Base-by-base conservation (phyloP, 2,329 filamentous ascomycete genomes). In the Fusarium graminum region DNA sequence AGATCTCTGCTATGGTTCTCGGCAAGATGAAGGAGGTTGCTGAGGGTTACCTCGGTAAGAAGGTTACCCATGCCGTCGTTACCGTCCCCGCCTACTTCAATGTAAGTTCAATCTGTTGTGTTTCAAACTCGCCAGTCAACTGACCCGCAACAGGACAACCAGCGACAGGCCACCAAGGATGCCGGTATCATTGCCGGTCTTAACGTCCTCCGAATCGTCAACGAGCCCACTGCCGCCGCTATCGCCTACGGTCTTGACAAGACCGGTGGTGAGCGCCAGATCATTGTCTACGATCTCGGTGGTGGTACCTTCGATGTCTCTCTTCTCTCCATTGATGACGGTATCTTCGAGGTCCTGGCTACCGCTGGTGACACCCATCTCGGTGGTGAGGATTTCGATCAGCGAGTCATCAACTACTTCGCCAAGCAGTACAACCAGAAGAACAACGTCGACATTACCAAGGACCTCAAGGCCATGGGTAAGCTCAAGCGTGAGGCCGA, bases 401-500 rank as follows among this genome's bases (percentile, higher is more conserved):
- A 98, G 88, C 91, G 94, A 79, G 87, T 98, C 80, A 97, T 98
- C 85, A 93, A 92, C 86, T 87, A 94, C 89, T 93, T 98, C 79
- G 90, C 91, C 85, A 97, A 98, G 91, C 85, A 87, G 74, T 98
- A 97, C 90, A 98, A 98, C 90, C 97, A 97, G 91, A 95, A 97
- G 88, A 88, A 97, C 86, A 83, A 82, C 74, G 93, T 96, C 72
- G 93, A 99, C 74, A 88, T 98, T 78, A 92, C 90, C 83, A 96
- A 96, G 86, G 93, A 98, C 78, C 83, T 90, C 71, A 97, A 97
- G 92, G 91, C 94, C 72, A 98, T 98, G 94, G 93, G 94, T 84
- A 99, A 98, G 86, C 89, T 99, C 74, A 98, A 98, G 92, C 94
- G 95, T 75, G 95, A 98, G 83, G 94, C 95, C 74, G 95, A 99